Base-by-base conservation (phyloP, 345 rosid genomes). In the Kandelia obovata region DNA sequence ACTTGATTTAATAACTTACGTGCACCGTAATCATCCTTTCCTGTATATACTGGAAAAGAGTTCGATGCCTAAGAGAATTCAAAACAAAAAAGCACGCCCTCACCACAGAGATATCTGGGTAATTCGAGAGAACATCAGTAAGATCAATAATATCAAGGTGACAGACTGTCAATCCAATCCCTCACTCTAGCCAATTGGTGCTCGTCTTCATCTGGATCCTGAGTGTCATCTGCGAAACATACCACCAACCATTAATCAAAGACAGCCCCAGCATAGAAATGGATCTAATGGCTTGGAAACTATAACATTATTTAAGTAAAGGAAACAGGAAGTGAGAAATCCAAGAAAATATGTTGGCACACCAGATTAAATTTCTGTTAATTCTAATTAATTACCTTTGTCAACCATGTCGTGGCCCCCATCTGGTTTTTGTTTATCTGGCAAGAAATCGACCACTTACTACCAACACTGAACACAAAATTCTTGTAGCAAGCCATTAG, bases 31-130 rank as follows among this genome's bases (percentile, higher is more conserved):
- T 39, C 46, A 10, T 39, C 2, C 0, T 39, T 39, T 10, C 46
- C 13, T 39, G 2, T 39, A 39, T 39, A 39, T 39, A 1, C 11
- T 10, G 46, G 46, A 9, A 8, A 39, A 39, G 46, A 0, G 15
- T 39, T 39, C 10, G 46, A 39, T 2, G 11, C 10, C 3, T 1
- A 39, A 9, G 27, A 1, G n/a, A 1, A 9, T 8, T 8, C 10
- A 10, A 39, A 39, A 46, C 17, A 30, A 34, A 46, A 19, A 67
- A 35, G 68, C 46, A 11, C 35, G n/a, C 46, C 43, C 71, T 78
- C 81, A 88, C 99, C 74, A 85, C 79, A 72, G 99, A 88, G 78
- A 90, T 87, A 74, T 90, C 96, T 13, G 92, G 85, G 76, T 92
- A 90, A 77, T 84, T 84, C 35, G 99, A 85, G 68, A 92, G 92